A percentile compares a stretch with the other conserved stretches of the same genome.
These are phyloP conservation scores for Thozetella sp. DNA, from an alignment of 495 filamentous ascomycete species.

Conservation along the genomic window DNA sequence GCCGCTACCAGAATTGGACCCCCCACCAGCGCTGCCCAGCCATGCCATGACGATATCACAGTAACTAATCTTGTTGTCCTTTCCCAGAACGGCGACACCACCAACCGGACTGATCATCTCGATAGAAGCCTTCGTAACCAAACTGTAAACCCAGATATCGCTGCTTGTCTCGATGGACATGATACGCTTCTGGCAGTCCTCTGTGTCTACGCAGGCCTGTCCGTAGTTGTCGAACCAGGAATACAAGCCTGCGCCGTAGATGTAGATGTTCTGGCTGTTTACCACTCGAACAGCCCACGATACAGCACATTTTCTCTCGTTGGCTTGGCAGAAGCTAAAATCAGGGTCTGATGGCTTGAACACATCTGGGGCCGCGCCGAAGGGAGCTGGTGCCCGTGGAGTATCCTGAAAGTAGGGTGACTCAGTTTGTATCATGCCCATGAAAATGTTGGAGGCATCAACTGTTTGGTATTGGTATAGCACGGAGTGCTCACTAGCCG, in stretches of 20 bases:
- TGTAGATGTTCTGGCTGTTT: slow-evolving; percentile 63
- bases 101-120: background rate
- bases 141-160: slow-evolving; percentile 81
- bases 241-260: slow-evolving; percentile 83
- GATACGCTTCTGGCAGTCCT: slow-evolving; percentile 87
- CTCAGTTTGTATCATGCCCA: slow-evolving; percentile 86
- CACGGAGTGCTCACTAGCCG: slow-evolving; percentile 83
- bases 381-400: slow-evolving; percentile 71
- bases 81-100: no score
- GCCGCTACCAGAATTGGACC: no score
- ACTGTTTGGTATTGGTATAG: slow-evolving; percentile 87
- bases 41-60: no score
- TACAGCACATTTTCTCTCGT: slow-evolving; percentile 65
- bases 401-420: slow-evolving; percentile 92
- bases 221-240: slow-evolving; percentile 86
- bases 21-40: no score
- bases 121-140: slow-evolving; percentile 69
- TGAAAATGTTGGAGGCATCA: slow-evolving; percentile 79
- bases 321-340: slow-evolving; percentile 61
- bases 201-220: slow-evolving; percentile 71
- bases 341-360: slow-evolving; percentile 74
- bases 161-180: slow-evolving; percentile 75
- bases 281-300: slow-evolving; percentile 83
- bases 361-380: slow-evolving; percentile 61
- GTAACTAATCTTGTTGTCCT: no score